phyloP scores from a whole-genome alignment of 176 grass and related monocot genomes.

The Melocanna baccifera region DNA sequence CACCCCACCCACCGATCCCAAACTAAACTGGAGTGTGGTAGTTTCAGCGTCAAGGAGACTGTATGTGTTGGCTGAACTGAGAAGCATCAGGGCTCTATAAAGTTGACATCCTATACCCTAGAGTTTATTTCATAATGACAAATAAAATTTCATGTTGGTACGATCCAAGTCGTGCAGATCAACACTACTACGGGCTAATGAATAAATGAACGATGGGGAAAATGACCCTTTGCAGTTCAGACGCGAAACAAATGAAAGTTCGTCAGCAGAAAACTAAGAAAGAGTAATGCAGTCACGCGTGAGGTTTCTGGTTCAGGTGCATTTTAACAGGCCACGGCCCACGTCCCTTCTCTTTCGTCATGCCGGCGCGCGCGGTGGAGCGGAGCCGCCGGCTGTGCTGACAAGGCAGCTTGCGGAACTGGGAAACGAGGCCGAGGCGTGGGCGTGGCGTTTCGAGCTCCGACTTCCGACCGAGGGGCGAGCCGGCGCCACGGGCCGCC shows the following conservation, averaged over 20 bases:
- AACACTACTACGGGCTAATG: not conserved
- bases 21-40: not conserved
- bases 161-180: not conserved
- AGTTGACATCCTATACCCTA: not conserved
- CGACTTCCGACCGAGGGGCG: too few species aligned
- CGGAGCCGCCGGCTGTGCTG: too few species aligned
- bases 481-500: too few species aligned
- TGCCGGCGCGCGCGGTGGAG: too few species aligned
- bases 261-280: too few species aligned
- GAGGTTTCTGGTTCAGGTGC: not conserved
- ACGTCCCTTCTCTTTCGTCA: not conserved
- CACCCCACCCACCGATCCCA: not conserved
- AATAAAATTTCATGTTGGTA: not conserved
- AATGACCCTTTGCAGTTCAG: not conserved
- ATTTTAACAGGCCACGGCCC: not conserved
- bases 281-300: too few species aligned
- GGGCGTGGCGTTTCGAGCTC: too few species aligned
- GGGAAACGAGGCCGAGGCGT: too few species aligned
- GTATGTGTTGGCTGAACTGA: not conserved
- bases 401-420: too few species aligned
- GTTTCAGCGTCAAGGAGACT: not conserved
- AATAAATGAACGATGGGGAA: not conserved
- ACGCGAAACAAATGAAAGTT: not conserved
- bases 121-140: not conserved
- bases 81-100: not conserved